phyloP scores from a whole-genome alignment of 768 basidiomycete genomes.

The Podaxis sp. region DNA sequence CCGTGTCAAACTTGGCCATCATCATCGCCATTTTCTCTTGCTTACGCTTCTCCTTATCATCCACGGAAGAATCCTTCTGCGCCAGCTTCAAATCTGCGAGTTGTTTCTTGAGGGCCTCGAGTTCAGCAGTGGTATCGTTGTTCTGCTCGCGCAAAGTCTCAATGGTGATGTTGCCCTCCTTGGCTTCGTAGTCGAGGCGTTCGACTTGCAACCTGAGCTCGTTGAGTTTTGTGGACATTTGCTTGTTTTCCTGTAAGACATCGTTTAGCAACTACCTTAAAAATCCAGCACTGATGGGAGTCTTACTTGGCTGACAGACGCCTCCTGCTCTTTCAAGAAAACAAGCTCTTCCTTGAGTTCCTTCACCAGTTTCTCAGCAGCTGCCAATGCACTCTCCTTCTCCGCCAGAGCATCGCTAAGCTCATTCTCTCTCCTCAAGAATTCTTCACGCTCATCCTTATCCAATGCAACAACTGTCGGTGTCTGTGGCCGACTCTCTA shows the following conservation, averaged over 20 bases:
- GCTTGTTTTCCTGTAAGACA: conserved; percentile 76
- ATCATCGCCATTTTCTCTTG: conserved; percentile 99
- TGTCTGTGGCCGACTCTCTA: conserved; percentile 87
- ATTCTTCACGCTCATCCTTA: conserved; percentile 97
- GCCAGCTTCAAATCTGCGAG: conserved; percentile 73
- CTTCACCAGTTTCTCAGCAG: conserved; percentile 81
- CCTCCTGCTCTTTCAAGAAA: conserved; percentile 90
- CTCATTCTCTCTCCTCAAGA: conserved; percentile 94
- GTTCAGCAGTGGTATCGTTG: conserved; percentile 75
- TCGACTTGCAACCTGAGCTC: conserved; percentile 91
- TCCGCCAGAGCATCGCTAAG: conserved; percentile 90
- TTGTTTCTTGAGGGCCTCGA: conserved; percentile 84
- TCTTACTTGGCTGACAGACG: conserved; percentile 65
- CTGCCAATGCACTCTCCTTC: conserved; percentile 75
- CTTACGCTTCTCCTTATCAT: conserved; percentile 98
- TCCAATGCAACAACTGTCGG: conserved; percentile 86
- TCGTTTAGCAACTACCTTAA: neutral
- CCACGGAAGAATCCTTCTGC: conserved; percentile 81
- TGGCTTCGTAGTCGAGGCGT: conserved; percentile 91
- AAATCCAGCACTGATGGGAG: neutral
- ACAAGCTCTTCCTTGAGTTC: conserved; percentile 86
- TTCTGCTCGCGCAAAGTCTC: conserved; percentile 97
- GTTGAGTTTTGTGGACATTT: conserved; percentile 89
- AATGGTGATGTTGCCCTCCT: conserved; percentile 87
- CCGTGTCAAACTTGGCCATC: conserved; percentile 99